These are phyloP conservation scores for Martensiomyces pterosporus DNA, from an alignment of 192 early-diverging fungal species.

Conservation along the genomic window DNA sequence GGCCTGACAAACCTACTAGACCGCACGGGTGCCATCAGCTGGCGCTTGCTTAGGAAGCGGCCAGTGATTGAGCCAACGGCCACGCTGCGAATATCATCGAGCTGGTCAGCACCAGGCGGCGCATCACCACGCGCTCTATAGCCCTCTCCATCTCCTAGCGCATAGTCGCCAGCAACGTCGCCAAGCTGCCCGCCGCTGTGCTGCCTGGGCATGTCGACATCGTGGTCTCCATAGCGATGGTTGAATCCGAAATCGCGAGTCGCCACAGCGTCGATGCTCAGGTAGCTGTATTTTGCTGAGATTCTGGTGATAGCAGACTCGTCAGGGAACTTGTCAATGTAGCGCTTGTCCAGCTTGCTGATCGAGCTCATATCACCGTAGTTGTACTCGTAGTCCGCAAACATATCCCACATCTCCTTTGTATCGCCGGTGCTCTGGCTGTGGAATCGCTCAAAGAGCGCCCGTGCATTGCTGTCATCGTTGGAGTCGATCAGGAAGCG, in stretches of 20 bases:
- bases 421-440: conserved; percentile 63
- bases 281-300: conserved; percentile 69
- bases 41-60: conserved; percentile 23
- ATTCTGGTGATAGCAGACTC: conserved; percentile 59
- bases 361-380: conserved; percentile 81
- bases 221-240: conserved; percentile 13
- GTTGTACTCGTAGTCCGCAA: conserved; percentile 79
- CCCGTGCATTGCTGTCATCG: conserved; percentile 87
- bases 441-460: conserved; percentile 88
- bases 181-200: not conserved
- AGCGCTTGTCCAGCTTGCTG: conserved; percentile 72
- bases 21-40: conserved; percentile 30
- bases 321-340: conserved; percentile 67
- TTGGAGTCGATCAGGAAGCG: conserved; percentile 84
- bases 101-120: too few relatives aligned
- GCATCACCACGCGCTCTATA: too few relatives aligned
- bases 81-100: too few relatives aligned
- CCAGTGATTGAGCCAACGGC: conserved; percentile 36
- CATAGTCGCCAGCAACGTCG: not conserved
- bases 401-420: conserved; percentile 74
- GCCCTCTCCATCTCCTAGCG: not conserved
- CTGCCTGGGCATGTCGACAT: not conserved
- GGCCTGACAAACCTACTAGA: conserved; percentile 27
- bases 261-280: conserved; percentile 69
- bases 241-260: conserved; percentile 71